A percentile compares a stretch with the other conserved stretches of the same genome.
These are phyloP conservation scores for Simmondsia chinensis DNA, from an alignment of 148 eudicot species.

Conservation along the genomic window DNA sequence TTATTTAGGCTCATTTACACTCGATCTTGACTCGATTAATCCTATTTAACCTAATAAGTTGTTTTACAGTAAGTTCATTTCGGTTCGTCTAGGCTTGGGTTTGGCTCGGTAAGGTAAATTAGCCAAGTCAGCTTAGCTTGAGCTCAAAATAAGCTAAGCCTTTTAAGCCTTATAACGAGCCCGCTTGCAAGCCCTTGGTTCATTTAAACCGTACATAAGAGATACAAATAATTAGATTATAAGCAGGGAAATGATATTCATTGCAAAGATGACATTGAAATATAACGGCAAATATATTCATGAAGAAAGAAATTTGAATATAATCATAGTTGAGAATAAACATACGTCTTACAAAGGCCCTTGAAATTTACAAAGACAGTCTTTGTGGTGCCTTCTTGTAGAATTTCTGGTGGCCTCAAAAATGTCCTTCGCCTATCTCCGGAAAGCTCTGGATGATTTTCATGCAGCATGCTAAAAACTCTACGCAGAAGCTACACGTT, in stretches of 20 bases:
- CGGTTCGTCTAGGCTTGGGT: too few species aligned
- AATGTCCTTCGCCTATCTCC: slow-evolving; percentile 37
- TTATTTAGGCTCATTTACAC: too few species aligned
- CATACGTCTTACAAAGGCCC: slow-evolving; percentile 37
- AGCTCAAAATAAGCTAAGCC: too few species aligned
- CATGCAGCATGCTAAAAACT: slow-evolving; percentile 20
- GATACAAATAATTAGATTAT: too few species aligned
- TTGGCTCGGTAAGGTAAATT: too few species aligned
- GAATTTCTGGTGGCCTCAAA: slow-evolving; percentile 40
- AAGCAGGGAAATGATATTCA: background rate
- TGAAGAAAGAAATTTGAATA: background rate
- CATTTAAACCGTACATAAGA: too few species aligned
- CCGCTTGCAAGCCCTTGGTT: too few species aligned
- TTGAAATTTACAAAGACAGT: slow-evolving; percentile 34
- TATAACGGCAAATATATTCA: background rate
- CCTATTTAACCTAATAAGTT: too few species aligned
- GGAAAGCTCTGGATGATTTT: slow-evolving; percentile 33
- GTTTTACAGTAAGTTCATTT: too few species aligned
- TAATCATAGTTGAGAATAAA: background rate
- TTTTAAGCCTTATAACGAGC: too few species aligned
- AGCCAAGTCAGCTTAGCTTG: too few species aligned
- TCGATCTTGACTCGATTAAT: too few species aligned
- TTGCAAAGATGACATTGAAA: background rate
- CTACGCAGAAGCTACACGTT: slow-evolving; percentile 30
- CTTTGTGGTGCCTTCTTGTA: slow-evolving; percentile 32